Evolutionary conservation across 768 basidiomycete species (phyloP), one percentile per base, ranked within the genome.

Genomic region (Tulasnella sp.): DNA sequence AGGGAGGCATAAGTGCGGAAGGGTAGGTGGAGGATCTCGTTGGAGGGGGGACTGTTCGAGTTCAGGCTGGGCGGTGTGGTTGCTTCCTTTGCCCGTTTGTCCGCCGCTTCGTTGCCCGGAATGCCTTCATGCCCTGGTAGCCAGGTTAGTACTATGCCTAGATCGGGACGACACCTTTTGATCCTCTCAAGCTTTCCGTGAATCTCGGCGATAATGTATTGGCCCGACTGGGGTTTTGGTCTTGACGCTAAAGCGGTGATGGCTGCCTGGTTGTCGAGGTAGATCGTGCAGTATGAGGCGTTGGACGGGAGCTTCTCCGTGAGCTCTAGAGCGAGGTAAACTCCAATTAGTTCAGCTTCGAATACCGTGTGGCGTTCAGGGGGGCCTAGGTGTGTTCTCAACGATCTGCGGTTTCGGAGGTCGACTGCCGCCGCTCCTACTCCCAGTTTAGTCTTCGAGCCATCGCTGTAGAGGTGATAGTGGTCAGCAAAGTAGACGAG

Each of bases 381-480:
- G 21, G 7, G 24, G 31, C 42, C 75, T 9, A 52, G 19, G 42
- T 46, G 75, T 3, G 24, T 38, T 19, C 16, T 24, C 21, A 68
- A 42, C 10, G 24, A 31, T n/a, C 24, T n/a, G n/a, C 27, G 24
- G 24, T 27, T 21, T 19, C 27, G 31, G 27, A 40, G 75, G 44
- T 75, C 36, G 27, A 42, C 18, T 3, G 78, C 77, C 31, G 39
- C 78, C 39, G 78, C 78, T 56, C 74, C 73, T 3, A 42, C 56
- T 40, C 78, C 78, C 9, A 6, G 12, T 31, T 27, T 58, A 21
- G 80, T 80, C 36, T 73, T 80, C 6, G 80, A 80, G 9, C 80
- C 80, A 71, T 80, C 80, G 31, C 48, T 80, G 79, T 80, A 80
- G 36, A 80, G 2, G 16, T 27, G 76, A 77, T 79, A 79, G 21